Evolutionary conservation across 2,329 filamentous ascomycete genomes (phyloP), one percentile per base, ranked within the genome.

Genomic region (Colletotrichum brevisporum): DNA sequence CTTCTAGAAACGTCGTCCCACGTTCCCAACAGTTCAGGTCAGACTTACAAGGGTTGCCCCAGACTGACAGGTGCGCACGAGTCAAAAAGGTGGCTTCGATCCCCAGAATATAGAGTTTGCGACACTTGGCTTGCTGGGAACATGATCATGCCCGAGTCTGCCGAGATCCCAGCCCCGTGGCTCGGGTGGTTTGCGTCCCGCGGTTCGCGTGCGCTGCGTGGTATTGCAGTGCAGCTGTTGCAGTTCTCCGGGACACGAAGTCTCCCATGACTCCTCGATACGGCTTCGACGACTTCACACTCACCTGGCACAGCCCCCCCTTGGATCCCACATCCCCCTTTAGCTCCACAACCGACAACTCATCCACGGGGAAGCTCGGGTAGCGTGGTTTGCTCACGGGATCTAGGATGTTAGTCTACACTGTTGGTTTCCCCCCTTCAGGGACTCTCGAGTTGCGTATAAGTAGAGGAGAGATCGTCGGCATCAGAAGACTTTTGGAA

Each of bases 21-120:
- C 24, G 10, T 45, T 26, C 26, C 24, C 48, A 26, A 24, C 62
- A 50, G 16, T 21, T 18, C 6, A 18, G 16, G 31, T 5, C 4
- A 13, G 41, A 2, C 2, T 8, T 6, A 15, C 66, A 55, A 56
- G 61, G 66, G 13, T 27, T 15, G 21, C n/a, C 62, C 55, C 55
- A 52, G 50, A 51, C 4, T 65, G 36, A 54, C 27, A 16, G 26
- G 48, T 9, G 31, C 16, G 10, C 54, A 27, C 43, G 61, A 66
- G 50, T 69, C 66, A 66, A 56, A 43, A 57, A 62, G 27, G 27
- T 54, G n/a, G 48, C 8, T 41, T 18, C 4, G 5, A 64, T 53
- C 50, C 41, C 61, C 41, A 65, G 31, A 60, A 45, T 4, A 59
- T 52, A 58, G 53, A 50, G 59, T 67, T 69, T 51, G 15, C 5